These are phyloP conservation scores for Pseudoscleropodium purum DNA, from an alignment of 225 moss, liverwort and hornwort genomes.

Conservation along the genomic window DNA sequence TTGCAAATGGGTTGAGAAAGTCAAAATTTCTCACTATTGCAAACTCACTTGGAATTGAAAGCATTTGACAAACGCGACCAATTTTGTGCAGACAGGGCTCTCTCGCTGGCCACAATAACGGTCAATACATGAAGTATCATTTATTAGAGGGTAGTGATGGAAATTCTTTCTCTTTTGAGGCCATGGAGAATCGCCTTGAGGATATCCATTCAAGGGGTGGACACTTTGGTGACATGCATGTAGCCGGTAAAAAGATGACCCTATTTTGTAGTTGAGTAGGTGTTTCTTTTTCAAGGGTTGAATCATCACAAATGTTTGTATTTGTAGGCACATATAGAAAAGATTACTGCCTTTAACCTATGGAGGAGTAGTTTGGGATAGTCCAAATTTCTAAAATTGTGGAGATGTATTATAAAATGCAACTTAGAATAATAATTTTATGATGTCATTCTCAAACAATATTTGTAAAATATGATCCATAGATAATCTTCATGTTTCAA, in stretches of 20 bases:
- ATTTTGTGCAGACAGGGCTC: background rate
- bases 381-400: background rate
- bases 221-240: rapidly evolving
- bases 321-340: rapidly evolving
- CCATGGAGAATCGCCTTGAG: background rate
- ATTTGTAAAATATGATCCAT: background rate
- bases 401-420: background rate
- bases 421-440: background rate
- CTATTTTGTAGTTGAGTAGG: background rate
- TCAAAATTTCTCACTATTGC: background rate
- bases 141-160: no score
- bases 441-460: background rate
- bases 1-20: background rate
- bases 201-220: rapidly evolving
- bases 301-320: background rate
- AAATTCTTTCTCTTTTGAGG: no score
- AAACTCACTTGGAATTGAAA: background rate
- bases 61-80: background rate
- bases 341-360: no score
- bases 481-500: no score
- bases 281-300: rapidly evolving
- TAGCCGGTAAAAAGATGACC: background rate
- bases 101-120: no score
- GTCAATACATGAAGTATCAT: no score
- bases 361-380: rapidly evolving